Evolutionary conservation across 73 alveolate species (phyloP).

Genomic region (Paramecium bursaria): DNA sequence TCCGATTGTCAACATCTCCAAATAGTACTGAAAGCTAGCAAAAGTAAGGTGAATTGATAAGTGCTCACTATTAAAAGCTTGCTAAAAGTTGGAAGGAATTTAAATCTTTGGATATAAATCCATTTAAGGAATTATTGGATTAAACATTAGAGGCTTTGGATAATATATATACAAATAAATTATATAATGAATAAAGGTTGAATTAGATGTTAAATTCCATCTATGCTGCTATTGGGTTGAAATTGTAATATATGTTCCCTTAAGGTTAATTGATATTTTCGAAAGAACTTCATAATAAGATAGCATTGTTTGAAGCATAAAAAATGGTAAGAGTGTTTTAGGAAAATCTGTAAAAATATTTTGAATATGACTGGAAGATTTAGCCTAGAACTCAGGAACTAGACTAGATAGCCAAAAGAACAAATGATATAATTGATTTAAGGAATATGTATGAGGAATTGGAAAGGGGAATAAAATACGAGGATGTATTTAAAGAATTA

Average conservation of each 20-base stretch:
- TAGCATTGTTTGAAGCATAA: slow-evolving; percentile 27
- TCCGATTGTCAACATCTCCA: slow-evolving; percentile 51
- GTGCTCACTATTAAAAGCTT: slow-evolving; percentile 29
- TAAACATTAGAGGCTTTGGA: slow-evolving; percentile 54
- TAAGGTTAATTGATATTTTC: slow-evolving; percentile 23
- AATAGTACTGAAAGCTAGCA: slow-evolving; percentile 40
- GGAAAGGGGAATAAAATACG: slow-evolving; percentile 5
- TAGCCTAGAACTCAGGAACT: neutral
- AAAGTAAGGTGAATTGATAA: slow-evolving; percentile 22
- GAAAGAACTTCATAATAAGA: neutral
- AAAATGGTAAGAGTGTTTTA: slow-evolving; percentile 24
- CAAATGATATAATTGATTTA: slow-evolving; percentile 46
- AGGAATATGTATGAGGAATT: slow-evolving; percentile 64
- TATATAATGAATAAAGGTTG: slow-evolving; percentile 37
- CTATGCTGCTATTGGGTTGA: neutral
- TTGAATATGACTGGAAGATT: slow-evolving; percentile 56
- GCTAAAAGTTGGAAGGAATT: slow-evolving; percentile 58
- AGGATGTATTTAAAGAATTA: slow-evolving; percentile 39
- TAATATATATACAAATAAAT: slow-evolving; percentile 7
- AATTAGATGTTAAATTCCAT: slow-evolving; percentile 15
- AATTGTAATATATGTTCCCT: neutral
- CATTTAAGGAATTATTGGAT: slow-evolving; percentile 53
- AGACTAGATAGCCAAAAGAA: slow-evolving; percentile 40
- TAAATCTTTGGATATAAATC: slow-evolving; percentile 46
- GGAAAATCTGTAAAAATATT: slow-evolving; percentile 37